Percentiles rank a stretch among this genome's conserved stretches.
These are phyloP conservation scores for Lolium perenne DNA, from an alignment of 176 grass and related monocot genomes.

Conservation along the genomic window DNA sequence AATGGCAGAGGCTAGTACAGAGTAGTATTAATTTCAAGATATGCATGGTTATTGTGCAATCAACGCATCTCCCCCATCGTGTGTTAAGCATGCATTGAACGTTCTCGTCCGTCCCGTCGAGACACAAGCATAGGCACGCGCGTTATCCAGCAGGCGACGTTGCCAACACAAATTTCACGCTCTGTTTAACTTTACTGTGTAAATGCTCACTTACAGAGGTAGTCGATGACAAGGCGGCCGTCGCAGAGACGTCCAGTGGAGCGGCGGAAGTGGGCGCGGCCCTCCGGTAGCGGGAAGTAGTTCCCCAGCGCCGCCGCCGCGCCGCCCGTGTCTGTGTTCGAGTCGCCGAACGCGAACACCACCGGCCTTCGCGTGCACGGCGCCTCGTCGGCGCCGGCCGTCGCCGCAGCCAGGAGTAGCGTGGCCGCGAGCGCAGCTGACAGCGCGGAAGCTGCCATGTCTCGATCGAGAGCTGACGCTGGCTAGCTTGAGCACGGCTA, in stretches of 20 bases:
- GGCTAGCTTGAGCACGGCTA: not conserved
- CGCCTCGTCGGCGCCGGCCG: not conserved
- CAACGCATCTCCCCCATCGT: too few species aligned
- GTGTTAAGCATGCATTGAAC: not conserved
- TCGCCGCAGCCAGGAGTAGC: not conserved
- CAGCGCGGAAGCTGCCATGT: not conserved
- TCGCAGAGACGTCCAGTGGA: constrained; percentile 65
- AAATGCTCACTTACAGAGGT: constrained; percentile 45
- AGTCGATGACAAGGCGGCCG: constrained; percentile 64
- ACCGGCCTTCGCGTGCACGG: constrained; percentile 43
- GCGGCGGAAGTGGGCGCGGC: constrained; percentile 65
- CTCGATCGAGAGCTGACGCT: not conserved
- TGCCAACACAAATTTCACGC: too few species aligned
- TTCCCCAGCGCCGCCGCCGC: constrained; percentile 51
- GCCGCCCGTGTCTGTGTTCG: constrained; percentile 93
- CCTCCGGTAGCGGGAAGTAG: constrained; percentile 53
- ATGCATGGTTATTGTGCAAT: not conserved
- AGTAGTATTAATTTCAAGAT: not conserved
- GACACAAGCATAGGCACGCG: not conserved
- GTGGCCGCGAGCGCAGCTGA: not conserved
- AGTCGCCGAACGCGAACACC: constrained; percentile 89
- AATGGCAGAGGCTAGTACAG: too few species aligned
- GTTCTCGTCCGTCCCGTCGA: not conserved
- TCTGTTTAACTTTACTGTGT: not conserved
- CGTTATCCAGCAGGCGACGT: too few species aligned